Conservation (phyloP, 371 early-diverging fungal genomes). For the Rhizopus microsporus region DNA sequence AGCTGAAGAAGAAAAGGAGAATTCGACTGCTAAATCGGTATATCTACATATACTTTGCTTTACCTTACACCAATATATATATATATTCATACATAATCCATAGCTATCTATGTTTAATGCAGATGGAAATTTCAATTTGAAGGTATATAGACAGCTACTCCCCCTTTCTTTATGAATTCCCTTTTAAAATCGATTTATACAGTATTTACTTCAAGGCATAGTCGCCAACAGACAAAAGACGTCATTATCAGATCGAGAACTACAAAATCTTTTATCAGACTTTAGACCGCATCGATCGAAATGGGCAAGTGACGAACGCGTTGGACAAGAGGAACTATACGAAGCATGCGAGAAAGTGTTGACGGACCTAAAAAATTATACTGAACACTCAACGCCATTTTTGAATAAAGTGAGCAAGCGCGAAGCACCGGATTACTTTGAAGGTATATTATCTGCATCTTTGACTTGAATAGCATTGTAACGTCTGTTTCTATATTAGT, state of each 20-base stretch:
- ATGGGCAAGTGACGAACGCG: constrained; percentile 88
- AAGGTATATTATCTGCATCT: constrained; percentile 38
- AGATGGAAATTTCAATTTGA: constrained; percentile 57
- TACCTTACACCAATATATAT: neutral
- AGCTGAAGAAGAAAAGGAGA: constrained; percentile 52
- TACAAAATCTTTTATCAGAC: constrained; percentile 78
- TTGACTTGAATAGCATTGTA: neutral
- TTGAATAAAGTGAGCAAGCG: constrained; percentile 88
- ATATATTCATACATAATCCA: neutral
- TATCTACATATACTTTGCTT: neutral
- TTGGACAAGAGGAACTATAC: constrained; percentile 93
- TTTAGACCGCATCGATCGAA: constrained; percentile 86
- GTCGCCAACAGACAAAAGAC: constrained; percentile 68
- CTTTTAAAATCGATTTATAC: neutral
- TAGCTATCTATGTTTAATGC: constrained; percentile 54
- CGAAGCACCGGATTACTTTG: constrained; percentile 96
- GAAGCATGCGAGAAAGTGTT: constrained; percentile 86
- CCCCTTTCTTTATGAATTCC: too few relatives aligned
- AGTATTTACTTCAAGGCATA: constrained; percentile 81
- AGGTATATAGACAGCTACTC: constrained; percentile 28
- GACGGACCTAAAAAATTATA: constrained; percentile 77
- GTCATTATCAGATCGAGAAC: constrained; percentile 68
- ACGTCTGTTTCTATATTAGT: constrained; percentile 39
- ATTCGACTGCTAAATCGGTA: constrained; percentile 32
- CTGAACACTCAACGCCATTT: constrained; percentile 87